Percentiles rank a stretch among this genome's conserved stretches.
Evolutionary conservation across 2,329 filamentous ascomycete species (phyloP).

Genomic region (Xylariaceae sp.): DNA sequence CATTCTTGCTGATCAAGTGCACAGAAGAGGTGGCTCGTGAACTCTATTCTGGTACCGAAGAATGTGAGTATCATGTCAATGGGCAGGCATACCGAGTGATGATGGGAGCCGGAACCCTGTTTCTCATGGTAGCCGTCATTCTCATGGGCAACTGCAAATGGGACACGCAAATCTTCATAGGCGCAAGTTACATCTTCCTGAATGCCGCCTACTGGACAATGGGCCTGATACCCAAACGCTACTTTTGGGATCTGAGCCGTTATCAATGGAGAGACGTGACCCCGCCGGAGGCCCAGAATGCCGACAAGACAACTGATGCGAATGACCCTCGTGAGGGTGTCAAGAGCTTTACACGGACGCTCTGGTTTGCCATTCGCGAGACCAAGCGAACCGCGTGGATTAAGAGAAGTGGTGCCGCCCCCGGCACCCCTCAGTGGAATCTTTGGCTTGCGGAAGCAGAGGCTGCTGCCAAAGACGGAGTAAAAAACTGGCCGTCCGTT

Average conservation of each 20-base stretch:
- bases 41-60: conserved; percentile 59
- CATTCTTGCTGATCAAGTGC: conserved; percentile 57
- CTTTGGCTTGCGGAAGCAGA: conserved; percentile 52
- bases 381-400: conserved; percentile 54
- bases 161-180: conserved; percentile 58
- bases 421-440: conserved; percentile 51
- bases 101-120: conserved; percentile 56
- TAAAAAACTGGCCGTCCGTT: conserved; percentile 46
- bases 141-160: conserved; percentile 62
- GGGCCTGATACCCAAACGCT: conserved; percentile 45
- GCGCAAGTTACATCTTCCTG: conserved; percentile 54
- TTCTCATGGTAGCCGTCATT: conserved; percentile 61
- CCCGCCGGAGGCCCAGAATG: conserved; percentile 36
- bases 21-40: conserved; percentile 61
- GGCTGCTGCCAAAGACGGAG: conserved; percentile 31
- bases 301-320: conserved; percentile 31
- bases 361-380: conserved; percentile 59
- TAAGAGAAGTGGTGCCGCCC: conserved; percentile 48
- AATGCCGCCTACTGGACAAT: conserved; percentile 60
- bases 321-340: conserved; percentile 38
- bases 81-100: conserved; percentile 48
- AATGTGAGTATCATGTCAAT: conserved; percentile 54
- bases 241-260: conserved; percentile 57
- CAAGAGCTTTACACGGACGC: conserved; percentile 52
- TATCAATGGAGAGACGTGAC: conserved; percentile 46